Conservation (phyloP, 768 basidiomycete species). For the Pisolithus microcarpus region DNA sequence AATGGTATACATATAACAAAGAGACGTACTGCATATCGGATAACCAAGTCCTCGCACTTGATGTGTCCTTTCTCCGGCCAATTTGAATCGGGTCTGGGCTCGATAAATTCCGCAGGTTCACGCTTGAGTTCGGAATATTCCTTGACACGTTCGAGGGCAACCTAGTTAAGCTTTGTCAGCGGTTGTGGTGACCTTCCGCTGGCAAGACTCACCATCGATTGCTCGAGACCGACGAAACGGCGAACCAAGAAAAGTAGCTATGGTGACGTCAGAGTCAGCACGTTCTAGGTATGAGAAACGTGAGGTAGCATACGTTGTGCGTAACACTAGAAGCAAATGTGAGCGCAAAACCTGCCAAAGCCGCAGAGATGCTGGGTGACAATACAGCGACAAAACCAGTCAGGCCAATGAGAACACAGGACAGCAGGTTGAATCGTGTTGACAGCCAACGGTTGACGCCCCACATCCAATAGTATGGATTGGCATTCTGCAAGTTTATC, state of each 20-base stretch:
- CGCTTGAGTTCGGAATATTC: slow-evolving; percentile 77
- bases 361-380: slow-evolving; percentile 66
- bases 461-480: slow-evolving; percentile 90
- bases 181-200: neutral
- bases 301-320: slow-evolving; percentile 40
- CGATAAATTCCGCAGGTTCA: slow-evolving; percentile 79
- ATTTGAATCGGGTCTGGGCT: slow-evolving; percentile 70
- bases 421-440: slow-evolving; percentile 79
- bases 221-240: slow-evolving; percentile 81
- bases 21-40: slow-evolving; percentile 67
- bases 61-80: slow-evolving; percentile 76
- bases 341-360: slow-evolving; percentile 80
- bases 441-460: slow-evolving; percentile 90
- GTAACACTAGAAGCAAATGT: slow-evolving; percentile 78
- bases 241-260: slow-evolving; percentile 65
- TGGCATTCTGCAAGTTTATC: slow-evolving; percentile 38
- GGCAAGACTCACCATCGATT: slow-evolving; percentile 67
- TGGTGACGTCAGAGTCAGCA: slow-evolving; percentile 12
- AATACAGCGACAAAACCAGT: slow-evolving; percentile 62
- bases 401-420: slow-evolving; percentile 62
- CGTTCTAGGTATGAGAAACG: neutral
- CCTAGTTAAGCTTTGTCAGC: slow-evolving; percentile 33
- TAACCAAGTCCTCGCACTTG: slow-evolving; percentile 65
- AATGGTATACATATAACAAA: slow-evolving; percentile 6
- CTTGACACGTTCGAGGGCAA: slow-evolving; percentile 83